phyloP scores from a whole-genome alignment of 192 early-diverging fungal species.

The Coemansia sp. region DNA sequence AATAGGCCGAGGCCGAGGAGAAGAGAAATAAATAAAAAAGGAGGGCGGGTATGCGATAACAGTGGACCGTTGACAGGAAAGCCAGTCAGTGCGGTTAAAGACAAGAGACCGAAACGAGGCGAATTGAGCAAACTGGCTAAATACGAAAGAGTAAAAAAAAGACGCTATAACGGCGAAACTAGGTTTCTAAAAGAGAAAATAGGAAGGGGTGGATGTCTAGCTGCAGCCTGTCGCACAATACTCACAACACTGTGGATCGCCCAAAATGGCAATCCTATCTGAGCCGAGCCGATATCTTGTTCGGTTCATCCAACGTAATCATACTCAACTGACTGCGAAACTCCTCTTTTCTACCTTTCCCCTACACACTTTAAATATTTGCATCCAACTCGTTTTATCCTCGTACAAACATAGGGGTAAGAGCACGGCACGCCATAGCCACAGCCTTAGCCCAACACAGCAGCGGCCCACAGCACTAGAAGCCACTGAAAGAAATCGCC shows the following conservation, averaged over 20 bases:
- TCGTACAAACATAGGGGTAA: constrained; percentile 9
- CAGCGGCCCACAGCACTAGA: neutral
- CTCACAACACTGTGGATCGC: constrained; percentile 13
- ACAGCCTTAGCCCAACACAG: neutral
- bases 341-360: neutral
- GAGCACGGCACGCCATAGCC: neutral
- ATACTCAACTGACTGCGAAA: neutral
- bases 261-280: neutral
- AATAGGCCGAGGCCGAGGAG: neutral
- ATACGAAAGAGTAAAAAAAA: constrained; percentile 19
- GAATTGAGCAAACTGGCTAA: constrained; percentile 9
- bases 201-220: neutral
- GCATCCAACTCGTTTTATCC: neutral
- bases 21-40: neutral
- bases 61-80: constrained; percentile 1
- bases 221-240: neutral
- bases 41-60: neutral
- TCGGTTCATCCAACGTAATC: neutral
- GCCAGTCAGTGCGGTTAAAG: constrained; percentile 3
- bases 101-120: neutral
- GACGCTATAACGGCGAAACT: constrained; percentile 15
- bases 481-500: constrained; percentile 1
- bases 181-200: neutral
- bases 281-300: neutral
- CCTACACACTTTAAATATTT: neutral